Percentiles rank a stretch among this genome's conserved stretches.
Conservation (phyloP, 169 alveolate genomes). For the Theileria annulata region DNA sequence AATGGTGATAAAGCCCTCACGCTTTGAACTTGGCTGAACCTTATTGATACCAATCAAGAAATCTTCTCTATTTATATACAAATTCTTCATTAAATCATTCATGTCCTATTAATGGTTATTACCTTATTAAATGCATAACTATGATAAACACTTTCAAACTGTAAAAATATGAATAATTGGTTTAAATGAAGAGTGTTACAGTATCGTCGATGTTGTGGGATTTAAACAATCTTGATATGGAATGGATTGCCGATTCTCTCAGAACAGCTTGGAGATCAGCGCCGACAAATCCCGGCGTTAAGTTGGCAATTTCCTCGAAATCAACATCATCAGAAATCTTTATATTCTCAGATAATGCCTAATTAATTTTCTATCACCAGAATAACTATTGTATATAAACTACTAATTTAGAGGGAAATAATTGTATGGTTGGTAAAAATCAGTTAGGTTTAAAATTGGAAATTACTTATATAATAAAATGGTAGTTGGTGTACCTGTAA, state of each 20-base stretch:
- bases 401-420: too few species aligned
- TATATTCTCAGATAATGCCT: slow-evolving; percentile 83
- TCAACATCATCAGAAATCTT: slow-evolving; percentile 82
- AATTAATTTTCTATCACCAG: too few species aligned
- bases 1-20: slow-evolving; percentile 95
- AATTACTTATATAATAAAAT: too few species aligned
- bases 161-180: neutral
- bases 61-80: slow-evolving; percentile 80
- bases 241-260: slow-evolving; percentile 90
- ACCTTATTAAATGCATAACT: neutral
- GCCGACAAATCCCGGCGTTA: slow-evolving; percentile 92
- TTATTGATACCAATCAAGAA: slow-evolving; percentile 81
- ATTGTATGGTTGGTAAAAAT: too few species aligned
- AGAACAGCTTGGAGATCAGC: slow-evolving; percentile 93
- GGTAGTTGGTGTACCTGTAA: slow-evolving; percentile 30
- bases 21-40: slow-evolving; percentile 90
- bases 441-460: too few species aligned
- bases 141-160: neutral
- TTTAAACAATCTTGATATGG: slow-evolving; percentile 58
- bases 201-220: neutral
- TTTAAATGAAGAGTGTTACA: slow-evolving; percentile 5
- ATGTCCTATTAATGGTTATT: neutral
- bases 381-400: neutral
- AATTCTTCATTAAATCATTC: slow-evolving; percentile 13
- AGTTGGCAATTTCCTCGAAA: slow-evolving; percentile 79